phyloP scores from a whole-genome alignment of 345 rosid species.

The Moringa oleifera region DNA sequence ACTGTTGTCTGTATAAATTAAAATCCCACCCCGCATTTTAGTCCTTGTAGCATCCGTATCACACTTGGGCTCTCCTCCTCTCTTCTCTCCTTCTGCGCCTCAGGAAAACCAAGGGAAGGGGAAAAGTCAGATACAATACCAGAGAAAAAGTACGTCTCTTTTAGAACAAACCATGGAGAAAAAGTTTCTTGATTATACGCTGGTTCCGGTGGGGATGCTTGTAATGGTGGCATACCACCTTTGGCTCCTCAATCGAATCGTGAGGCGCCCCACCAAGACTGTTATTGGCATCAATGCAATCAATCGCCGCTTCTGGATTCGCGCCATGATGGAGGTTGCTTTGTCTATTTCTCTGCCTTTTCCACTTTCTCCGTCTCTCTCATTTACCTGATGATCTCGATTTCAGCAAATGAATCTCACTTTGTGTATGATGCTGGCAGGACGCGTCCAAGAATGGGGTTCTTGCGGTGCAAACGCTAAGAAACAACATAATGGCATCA shows the following conservation, averaged over 20 bases:
- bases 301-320: constrained; percentile 86
- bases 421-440: constrained; percentile 22
- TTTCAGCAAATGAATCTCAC: no score
- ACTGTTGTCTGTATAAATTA: no score
- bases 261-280: constrained; percentile 59
- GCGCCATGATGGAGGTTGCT: constrained; percentile 98
- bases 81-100: not conserved
- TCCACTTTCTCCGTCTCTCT: not conserved
- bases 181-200: constrained; percentile 45
- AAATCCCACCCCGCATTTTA: no score
- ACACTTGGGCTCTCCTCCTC: constrained; percentile 18
- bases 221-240: constrained; percentile 53
- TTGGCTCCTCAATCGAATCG: constrained; percentile 64
- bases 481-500: constrained; percentile 96
- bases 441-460: constrained; percentile 70
- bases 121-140: not conserved
- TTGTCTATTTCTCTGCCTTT: not conserved
- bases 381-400: not conserved
- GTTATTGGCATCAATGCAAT: constrained; percentile 70
- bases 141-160: not conserved
- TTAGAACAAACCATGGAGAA: constrained; percentile 32
- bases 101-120: not conserved
- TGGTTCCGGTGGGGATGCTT: constrained; percentile 59
- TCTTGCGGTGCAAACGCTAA: constrained; percentile 81
- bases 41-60: constrained; percentile 35